Percentiles rank a stretch among this genome's conserved stretches.
These are phyloP conservation scores for Stagonosporopsis vannaccii DNA, from an alignment of 2,329 filamentous ascomycete genomes.

Conservation along the genomic window DNA sequence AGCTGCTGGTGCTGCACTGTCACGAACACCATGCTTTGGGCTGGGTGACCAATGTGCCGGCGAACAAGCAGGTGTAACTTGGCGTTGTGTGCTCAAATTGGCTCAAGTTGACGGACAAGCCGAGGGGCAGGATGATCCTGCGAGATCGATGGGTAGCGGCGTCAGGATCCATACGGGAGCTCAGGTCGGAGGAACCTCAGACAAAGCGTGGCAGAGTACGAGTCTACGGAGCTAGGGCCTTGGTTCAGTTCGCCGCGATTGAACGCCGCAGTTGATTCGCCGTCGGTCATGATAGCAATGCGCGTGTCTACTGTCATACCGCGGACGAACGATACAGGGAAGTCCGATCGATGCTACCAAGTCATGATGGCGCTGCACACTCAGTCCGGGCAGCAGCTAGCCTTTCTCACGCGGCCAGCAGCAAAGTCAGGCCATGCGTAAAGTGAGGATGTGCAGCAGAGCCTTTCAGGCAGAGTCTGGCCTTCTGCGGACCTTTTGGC, in stretches of 20 bases:
- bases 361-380: background rate
- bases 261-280: background rate
- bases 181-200: conserved; percentile 8
- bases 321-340: background rate
- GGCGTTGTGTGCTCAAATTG: background rate
- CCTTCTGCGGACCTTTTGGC: conserved; percentile 9
- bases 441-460: conserved; percentile 23
- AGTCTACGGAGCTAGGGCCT: background rate
- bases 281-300: conserved; percentile 6
- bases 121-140: conserved; percentile 7
- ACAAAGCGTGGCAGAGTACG: conserved; percentile 5
- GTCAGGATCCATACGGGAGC: conserved; percentile 1
- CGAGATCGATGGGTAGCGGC: background rate
- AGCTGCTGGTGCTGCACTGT: conserved; percentile 10
- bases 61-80: background rate
- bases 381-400: background rate
- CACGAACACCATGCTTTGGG: conserved; percentile 6
- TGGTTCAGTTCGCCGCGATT: conserved; percentile 1
- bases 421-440: conserved; percentile 19
- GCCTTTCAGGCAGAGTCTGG: conserved; percentile 15
- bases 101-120: background rate
- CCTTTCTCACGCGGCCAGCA: background rate
- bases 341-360: conserved; percentile 6
- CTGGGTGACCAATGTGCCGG: background rate
- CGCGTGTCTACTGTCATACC: background rate